phyloP scores from a whole-genome alignment of 2,329 filamentous ascomycete genomes.

The Neospermospora avenae region DNA sequence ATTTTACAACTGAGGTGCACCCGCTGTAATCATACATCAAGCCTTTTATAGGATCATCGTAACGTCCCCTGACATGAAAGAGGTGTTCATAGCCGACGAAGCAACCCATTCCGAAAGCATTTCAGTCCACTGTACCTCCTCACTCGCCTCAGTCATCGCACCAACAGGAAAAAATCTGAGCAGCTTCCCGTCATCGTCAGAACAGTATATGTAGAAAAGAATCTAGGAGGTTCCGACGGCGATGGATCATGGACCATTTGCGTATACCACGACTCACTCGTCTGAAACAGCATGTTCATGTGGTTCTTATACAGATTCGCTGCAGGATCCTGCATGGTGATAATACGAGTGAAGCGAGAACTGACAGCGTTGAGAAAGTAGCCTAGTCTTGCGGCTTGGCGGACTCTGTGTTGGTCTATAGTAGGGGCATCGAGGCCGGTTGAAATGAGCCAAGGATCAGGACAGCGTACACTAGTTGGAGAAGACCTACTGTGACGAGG shows the following conservation, averaged over 20 bases:
- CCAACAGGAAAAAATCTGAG: conserved; percentile 9
- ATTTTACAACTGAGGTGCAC: not conserved
- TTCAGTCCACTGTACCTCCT: conserved; percentile 12
- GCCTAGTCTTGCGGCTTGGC: conserved; percentile 15
- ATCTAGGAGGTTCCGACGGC: conserved; percentile 34
- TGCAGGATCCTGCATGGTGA: not conserved
- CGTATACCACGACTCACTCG: conserved; percentile 16
- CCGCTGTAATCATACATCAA: not conserved
- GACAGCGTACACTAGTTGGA: conserved; percentile 22
- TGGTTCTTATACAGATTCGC: conserved; percentile 14
- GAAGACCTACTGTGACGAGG: conserved; percentile 16
- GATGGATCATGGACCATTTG: conserved; percentile 7
- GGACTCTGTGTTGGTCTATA: conserved; percentile 11
- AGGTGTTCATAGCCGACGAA: not conserved
- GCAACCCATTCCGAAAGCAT: conserved; percentile 11
- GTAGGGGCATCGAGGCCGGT: conserved; percentile 9
- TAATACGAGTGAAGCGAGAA: conserved; percentile 3
- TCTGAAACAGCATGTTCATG: conserved; percentile 11
- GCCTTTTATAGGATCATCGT: not conserved
- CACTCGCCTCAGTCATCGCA: not conserved
- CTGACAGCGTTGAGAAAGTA: conserved; percentile 22
- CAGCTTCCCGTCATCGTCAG: conserved; percentile 13
- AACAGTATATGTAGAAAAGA: conserved; percentile 16
- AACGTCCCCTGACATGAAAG: not conserved
- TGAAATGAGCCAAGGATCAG: conserved; percentile 21